Base-by-base conservation (phyloP, 164 flowering plant genomes). In the Dillenia turbinata region DNA sequence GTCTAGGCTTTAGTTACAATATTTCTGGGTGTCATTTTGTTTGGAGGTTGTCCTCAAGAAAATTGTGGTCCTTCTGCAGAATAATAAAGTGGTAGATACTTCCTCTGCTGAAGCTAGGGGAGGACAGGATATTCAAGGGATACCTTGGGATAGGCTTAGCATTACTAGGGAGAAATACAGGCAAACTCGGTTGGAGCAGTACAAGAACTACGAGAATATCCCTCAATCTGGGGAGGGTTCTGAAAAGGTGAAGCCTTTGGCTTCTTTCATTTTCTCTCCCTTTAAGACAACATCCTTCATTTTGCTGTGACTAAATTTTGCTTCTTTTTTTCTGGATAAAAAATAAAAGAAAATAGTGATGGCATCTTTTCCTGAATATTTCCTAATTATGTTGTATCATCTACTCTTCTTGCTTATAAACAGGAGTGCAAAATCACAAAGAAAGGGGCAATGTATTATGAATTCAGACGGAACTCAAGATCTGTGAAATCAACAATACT, bases 91-190 rank as follows among this genome's bases (percentile, higher is more conserved):
- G 47, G 70, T 78, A 12, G 97, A 90, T 73, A 90, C 95, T 7
- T 74, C 89, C 9, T 75, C 95, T 66, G 92, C 86, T 51, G 79
- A 86, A 65, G 95, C 97, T 12, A 78, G 90, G 69, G 77, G 64
- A 69, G 97, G 95, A 17, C 83, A 74, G 63, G 97, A 90, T 69
- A 86, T 90, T 52, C 96, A 90, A 70, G 96, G 96, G 40, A 90
- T 90, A 55, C 96, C 96, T 17, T 90, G 96, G 96, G 90, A 88
- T 10, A 79, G 90, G 55, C 77, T 88, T 57, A 86, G 79, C 69
- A 78, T 88, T 49, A 77, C 89, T n/a, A 64, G 97, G 40, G 89
- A 88, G 51, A 80, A 76, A 64, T 90, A 90, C 62, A 77, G 97
- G 63, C 80, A 80, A 62, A 90, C 89, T 56, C 79, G 97, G 68